A percentile compares a stretch with the other conserved stretches of the same genome.
Conservation (phyloP, 768 basidiomycete genomes). For the Brasilioporus rufonigricans region DNA sequence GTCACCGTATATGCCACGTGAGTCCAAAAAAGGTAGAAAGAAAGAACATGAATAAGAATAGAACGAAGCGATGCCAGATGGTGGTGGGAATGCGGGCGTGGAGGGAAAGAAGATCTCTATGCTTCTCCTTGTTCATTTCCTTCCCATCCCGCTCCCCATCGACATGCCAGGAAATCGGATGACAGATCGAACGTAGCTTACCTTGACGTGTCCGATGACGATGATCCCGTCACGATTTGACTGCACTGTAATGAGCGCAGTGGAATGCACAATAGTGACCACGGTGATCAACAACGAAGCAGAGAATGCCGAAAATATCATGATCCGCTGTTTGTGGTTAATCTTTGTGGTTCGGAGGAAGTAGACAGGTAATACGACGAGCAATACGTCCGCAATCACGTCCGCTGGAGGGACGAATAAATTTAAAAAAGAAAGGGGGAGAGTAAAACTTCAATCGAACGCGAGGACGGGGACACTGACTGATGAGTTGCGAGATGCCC, state of each 20-base stretch:
- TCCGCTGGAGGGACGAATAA: conserved; percentile 19
- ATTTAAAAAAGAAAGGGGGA: not conserved
- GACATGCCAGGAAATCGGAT: not conserved
- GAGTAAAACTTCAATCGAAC: not conserved
- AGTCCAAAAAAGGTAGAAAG: not conserved
- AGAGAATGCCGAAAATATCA: conserved; percentile 19
- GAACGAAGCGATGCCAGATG: not conserved
- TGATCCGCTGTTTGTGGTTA: conserved; percentile 9
- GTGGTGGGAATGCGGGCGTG: not conserved
- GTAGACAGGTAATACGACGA: conserved; percentile 19
- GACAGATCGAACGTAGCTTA: not conserved
- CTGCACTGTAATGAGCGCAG: not conserved
- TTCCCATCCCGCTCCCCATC: not conserved
- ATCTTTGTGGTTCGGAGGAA: conserved; percentile 8
- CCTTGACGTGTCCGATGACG: conserved; percentile 25
- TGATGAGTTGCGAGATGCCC: conserved; percentile 20
- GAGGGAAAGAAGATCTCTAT: not conserved
- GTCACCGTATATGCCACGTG: not conserved
- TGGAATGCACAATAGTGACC: conserved; percentile 19
- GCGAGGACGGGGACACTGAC: conserved; percentile 8
- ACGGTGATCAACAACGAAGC: conserved; percentile 18
- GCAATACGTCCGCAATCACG: conserved; percentile 14
- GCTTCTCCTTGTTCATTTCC: not conserved
- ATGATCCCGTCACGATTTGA: not conserved
- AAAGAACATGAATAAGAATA: not conserved